Percentiles rank a stretch among this genome's conserved stretches.
These are phyloP conservation scores for Fagus crenata DNA, from an alignment of 306 rosid genomes.

Conservation along the genomic window DNA sequence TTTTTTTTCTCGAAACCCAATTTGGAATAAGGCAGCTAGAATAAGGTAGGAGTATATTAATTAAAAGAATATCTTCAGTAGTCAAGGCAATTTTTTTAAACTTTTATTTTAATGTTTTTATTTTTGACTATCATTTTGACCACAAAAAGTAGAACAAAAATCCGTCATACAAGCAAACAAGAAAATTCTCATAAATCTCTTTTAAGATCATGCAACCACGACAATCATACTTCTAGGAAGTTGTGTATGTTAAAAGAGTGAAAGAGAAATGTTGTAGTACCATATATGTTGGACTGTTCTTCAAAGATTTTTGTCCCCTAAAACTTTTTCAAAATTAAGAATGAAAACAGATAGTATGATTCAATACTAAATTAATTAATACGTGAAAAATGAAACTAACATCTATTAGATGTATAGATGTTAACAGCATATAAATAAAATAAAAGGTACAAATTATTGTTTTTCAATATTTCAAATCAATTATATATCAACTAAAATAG, in stretches of 20 bases:
- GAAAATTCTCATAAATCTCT: not conserved
- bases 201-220: not conserved
- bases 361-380: no score
- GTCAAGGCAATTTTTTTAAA: not conserved
- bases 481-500: no score
- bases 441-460: no score
- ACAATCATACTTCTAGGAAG: not conserved
- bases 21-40: not conserved
- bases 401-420: no score
- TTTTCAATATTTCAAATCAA: no score
- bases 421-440: no score
- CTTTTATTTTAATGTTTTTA: not conserved
- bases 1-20: not conserved
- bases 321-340: not conserved
- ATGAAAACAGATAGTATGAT: no score
- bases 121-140: not conserved
- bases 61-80: not conserved
- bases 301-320: not conserved
- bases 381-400: no score
- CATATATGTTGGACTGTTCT: no score
- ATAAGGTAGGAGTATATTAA: not conserved
- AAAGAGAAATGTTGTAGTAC: no score
- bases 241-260: not conserved
- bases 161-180: slow-evolving; percentile 1
- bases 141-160: not conserved